phyloP scores from a whole-genome alignment of 345 rosid genomes.

The Linum tenue region DNA sequence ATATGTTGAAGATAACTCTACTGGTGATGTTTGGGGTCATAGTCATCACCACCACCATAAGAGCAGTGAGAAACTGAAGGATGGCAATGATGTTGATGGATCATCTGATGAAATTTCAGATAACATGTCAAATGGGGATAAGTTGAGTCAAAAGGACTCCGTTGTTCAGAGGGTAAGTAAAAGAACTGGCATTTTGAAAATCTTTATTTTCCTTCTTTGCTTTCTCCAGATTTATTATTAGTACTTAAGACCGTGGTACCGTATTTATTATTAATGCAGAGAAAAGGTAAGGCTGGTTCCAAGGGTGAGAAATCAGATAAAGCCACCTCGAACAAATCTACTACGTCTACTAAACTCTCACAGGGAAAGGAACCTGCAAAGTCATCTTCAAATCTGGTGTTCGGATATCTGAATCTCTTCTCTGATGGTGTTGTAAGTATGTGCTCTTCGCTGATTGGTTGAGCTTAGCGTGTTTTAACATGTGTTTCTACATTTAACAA shows the following conservation, averaged over 20 bases:
- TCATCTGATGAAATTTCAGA: conserved; percentile 29
- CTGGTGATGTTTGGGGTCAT: conserved; percentile 49
- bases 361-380: conserved; percentile 31
- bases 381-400: conserved; percentile 62
- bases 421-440: conserved; percentile 98
- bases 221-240: too few relatives aligned
- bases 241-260: neutral
- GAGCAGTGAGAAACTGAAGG: conserved; percentile 47
- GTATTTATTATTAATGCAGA: conserved; percentile 33
- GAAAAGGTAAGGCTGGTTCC: conserved; percentile 26
- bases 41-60: conserved; percentile 68
- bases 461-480: neutral
- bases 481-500: neutral
- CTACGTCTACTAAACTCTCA: conserved; percentile 18
- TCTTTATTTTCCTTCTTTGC: too few relatives aligned
- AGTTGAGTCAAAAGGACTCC: conserved; percentile 22
- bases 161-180: conserved; percentile 60
- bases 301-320: conserved; percentile 30
- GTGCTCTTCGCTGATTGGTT: conserved; percentile 11
- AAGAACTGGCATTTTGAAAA: neutral
- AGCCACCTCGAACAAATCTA: conserved; percentile 23
- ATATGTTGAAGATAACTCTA: conserved; percentile 68
- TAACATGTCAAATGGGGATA: conserved; percentile 30
- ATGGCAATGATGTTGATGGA: conserved; percentile 26
- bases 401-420: conserved; percentile 94